Conservation (phyloP, 2,329 filamentous ascomycete genomes). For the Volutella citrinella region DNA sequence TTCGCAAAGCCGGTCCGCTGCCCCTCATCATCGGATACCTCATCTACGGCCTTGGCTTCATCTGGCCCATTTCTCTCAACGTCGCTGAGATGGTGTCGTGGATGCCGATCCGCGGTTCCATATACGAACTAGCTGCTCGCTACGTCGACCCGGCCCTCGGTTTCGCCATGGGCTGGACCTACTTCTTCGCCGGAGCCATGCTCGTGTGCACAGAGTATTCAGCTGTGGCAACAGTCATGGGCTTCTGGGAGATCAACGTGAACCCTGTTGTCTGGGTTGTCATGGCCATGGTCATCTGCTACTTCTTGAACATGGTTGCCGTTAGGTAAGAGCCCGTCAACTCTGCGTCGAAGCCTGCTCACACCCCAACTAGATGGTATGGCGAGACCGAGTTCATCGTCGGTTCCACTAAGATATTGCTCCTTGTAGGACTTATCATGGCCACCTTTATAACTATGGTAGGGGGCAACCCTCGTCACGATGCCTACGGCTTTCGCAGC, state of each 20-base stretch:
- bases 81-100: conserved; percentile 56
- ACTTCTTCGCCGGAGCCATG: conserved; percentile 43
- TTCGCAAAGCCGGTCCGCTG: conserved; percentile 36
- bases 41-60: conserved; percentile 37
- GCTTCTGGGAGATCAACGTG: conserved; percentile 38
- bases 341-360: no score
- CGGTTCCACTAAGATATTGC: conserved; percentile 46
- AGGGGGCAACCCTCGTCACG: conserved; percentile 59
- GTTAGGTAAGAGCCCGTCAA: conserved; percentile 32
- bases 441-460: conserved; percentile 66
- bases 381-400: conserved; percentile 48
- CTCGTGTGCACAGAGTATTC: conserved; percentile 41
- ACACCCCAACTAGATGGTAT: conserved; percentile 22
- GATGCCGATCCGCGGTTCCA: conserved; percentile 50
- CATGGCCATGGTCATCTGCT: conserved; percentile 39
- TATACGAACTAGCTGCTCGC: conserved; percentile 50
- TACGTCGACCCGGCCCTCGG: conserved; percentile 56
- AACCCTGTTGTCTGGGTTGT: conserved; percentile 45
- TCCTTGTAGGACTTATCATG: conserved; percentile 49
- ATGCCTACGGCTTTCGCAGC: conserved; percentile 58
- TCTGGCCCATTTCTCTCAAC: conserved; percentile 38
- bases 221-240: conserved; percentile 41
- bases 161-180: conserved; percentile 51
- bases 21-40: conserved; percentile 39
- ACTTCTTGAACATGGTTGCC: conserved; percentile 41